Evolutionary conservation across 2,329 filamentous ascomycete genomes (phyloP), one percentile per base, ranked within the genome.

Genomic region (Colletotrichum cuscutae): DNA sequence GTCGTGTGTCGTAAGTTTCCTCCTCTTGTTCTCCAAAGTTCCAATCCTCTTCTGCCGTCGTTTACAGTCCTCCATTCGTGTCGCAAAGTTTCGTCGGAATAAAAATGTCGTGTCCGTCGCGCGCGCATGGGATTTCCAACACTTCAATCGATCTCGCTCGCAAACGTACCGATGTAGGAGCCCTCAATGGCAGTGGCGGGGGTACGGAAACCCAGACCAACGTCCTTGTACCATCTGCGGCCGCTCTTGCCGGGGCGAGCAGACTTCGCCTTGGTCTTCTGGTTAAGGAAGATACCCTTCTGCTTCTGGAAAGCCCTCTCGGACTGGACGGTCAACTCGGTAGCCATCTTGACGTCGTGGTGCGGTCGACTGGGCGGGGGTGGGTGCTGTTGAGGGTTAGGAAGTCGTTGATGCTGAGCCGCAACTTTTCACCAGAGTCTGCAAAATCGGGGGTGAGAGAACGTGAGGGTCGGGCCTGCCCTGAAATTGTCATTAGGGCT

Each of bases 281-380:
- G 90, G 93, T 98, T 98, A 84, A 94, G 92, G 94, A 98, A 99
- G 91, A 99, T 98, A 89, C 99, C 97, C 87, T 97, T 97, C 92
- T 99, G 96, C 93, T 99, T 99, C 89, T 98, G 97, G 94, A 94
- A 99, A 91, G 97, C 97, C 90, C 97, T 96, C 93, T 99, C 97
- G 86, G 95, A 97, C 93, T 99, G 97, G 88, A 99, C 97, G 87
- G 95, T 97, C 90, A 98, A 91, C 91, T 98, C 95, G 91, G 95
- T 98, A 86, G 95, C 95, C 95, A 97, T 98, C 87, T 85, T 91
- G 76, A 74, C 75, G 68, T 75, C 57, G 74, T 75, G 74, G 61
- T 75, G 73, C 72, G 72, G 71, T 74, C 71, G 73, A 71, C 71
- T 65, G 71, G 71, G 71, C 71, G 71, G 46, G 26, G 52, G 62